These are phyloP conservation scores for Thalassiosira mediterranea DNA, from an alignment of 352 stramenopile genomes.

Conservation along the genomic window DNA sequence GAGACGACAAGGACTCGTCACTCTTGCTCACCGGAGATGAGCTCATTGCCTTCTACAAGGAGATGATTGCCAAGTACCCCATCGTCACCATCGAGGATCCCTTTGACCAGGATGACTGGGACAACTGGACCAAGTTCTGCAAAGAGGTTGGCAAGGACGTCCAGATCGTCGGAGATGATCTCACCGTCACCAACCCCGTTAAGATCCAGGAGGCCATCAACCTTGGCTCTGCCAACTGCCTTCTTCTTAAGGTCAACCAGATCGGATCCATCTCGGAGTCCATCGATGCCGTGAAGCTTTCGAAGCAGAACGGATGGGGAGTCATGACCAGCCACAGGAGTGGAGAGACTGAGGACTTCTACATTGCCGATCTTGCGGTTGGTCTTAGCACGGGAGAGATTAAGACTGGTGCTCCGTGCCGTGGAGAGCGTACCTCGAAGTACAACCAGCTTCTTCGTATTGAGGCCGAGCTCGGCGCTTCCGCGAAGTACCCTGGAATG, in stretches of 20 bases:
- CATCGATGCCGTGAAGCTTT: slow-evolving; percentile 98
- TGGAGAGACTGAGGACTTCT: slow-evolving; percentile 99
- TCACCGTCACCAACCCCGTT: slow-evolving; percentile 97
- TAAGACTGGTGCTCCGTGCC: slow-evolving; percentile 98
- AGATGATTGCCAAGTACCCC: slow-evolving; percentile 92
- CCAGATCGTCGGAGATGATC: slow-evolving; percentile 99
- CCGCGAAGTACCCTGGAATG: slow-evolving; percentile 85
- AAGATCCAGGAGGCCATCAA: slow-evolving; percentile 94
- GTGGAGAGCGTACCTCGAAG: slow-evolving; percentile 97
- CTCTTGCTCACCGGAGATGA: slow-evolving; percentile 89
- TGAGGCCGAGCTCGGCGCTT: slow-evolving; percentile 92
- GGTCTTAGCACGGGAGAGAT: slow-evolving; percentile 98
- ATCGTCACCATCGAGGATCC: slow-evolving; percentile 98
- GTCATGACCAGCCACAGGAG: slow-evolving; percentile 98
- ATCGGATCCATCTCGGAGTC: slow-evolving; percentile 99
- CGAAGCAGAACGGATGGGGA: slow-evolving; percentile 98
- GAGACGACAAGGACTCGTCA: slow-evolving; percentile 85
- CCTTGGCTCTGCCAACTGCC: slow-evolving; percentile 92
- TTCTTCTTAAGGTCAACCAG: slow-evolving; percentile 99
- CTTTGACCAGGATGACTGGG: slow-evolving; percentile 99
- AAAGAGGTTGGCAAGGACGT: slow-evolving; percentile 86
- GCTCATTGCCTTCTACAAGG: slow-evolving; percentile 94
- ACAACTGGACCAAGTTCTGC: slow-evolving; percentile 95
- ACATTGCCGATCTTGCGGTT: slow-evolving; percentile 99
- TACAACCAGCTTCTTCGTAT: slow-evolving; percentile 99